These are phyloP conservation scores for Botrytis byssoidea DNA, from an alignment of 2,329 filamentous ascomycete species.

Conservation along the genomic window DNA sequence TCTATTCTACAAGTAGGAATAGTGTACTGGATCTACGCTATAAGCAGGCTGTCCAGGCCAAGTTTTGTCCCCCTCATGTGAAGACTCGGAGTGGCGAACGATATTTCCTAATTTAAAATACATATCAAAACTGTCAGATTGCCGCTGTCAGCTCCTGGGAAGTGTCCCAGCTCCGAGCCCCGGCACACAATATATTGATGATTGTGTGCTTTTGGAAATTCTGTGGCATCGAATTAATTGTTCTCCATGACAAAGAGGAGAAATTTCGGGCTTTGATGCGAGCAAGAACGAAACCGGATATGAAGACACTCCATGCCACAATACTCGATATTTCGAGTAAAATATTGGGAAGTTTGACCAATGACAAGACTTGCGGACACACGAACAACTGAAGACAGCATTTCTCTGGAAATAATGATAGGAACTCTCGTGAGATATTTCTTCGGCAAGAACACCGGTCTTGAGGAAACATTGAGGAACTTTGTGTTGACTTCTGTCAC, in stretches of 20 bases:
- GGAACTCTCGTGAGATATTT: background rate
- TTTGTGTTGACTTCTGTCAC: background rate
- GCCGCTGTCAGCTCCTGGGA: background rate
- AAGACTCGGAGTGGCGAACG: background rate
- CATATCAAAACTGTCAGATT: background rate
- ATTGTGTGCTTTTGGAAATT: background rate
- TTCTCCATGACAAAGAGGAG: background rate
- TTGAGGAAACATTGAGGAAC: background rate
- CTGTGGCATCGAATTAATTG: background rate
- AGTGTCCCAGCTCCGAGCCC: background rate
- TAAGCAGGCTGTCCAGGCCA: background rate
- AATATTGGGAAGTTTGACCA: background rate
- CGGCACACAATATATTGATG: background rate
- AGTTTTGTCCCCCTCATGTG: background rate
- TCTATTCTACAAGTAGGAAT: background rate
- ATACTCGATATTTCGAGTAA: background rate
- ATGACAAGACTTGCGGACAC: background rate
- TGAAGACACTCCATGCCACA: too few relatives aligned
- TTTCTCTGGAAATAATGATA: background rate
- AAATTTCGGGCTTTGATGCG: background rate
- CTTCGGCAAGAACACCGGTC: background rate
- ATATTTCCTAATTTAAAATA: background rate
- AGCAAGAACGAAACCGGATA: background rate
- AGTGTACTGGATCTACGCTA: background rate
- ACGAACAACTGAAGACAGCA: background rate